Conservation (phyloP, 345 rosid genomes). For the Luvunga scandens region DNA sequence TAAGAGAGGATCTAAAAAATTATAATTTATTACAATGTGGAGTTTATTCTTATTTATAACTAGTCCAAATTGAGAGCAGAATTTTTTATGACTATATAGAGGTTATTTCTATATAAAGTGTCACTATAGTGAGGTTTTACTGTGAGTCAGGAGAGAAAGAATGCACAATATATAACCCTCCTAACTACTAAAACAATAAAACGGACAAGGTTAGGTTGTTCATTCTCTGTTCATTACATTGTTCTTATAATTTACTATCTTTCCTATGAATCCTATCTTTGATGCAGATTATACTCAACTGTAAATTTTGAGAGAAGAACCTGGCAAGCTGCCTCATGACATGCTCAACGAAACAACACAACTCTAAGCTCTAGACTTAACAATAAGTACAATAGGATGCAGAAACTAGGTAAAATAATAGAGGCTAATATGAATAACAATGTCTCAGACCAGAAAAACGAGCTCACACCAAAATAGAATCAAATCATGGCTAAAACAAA, state of each 20-base stretch:
- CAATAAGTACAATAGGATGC: too few species aligned
- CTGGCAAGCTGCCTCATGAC: background rate
- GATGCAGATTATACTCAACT: background rate
- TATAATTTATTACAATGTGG: too few species aligned
- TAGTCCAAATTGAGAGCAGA: too few species aligned
- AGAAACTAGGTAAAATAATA: background rate
- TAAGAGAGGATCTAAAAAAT: too few species aligned
- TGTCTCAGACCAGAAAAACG: background rate
- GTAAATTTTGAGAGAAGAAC: background rate
- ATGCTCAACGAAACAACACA: background rate
- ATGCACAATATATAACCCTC: background rate
- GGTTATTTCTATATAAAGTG: too few species aligned
- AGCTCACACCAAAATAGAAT: background rate
- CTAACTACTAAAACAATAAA: background rate
- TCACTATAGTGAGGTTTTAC: too few species aligned
- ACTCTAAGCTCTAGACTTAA: background rate
- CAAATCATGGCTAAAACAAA: background rate
- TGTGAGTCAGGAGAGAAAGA: too few species aligned
- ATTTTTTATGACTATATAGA: too few species aligned
- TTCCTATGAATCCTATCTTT: background rate
- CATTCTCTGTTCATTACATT: background rate
- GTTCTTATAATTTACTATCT: background rate
- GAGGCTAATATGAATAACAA: background rate
- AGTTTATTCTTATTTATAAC: too few species aligned
- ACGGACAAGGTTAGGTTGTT: background rate